phyloP scores from a whole-genome alignment of 208 protist genomes.

The Wallacemonas rigidus region DNA sequence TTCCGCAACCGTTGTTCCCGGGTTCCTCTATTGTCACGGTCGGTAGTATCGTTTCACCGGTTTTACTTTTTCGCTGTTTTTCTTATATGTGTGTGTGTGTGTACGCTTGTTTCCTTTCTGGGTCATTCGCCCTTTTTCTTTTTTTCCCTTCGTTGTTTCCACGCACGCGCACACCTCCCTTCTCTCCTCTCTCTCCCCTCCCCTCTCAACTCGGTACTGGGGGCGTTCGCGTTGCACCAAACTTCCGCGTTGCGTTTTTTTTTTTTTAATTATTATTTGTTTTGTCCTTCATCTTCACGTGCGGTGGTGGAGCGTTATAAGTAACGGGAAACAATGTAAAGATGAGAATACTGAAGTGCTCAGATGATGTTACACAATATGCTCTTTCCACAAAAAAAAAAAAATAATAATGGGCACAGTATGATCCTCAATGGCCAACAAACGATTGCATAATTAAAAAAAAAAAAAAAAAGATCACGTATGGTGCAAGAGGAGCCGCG shows the following conservation, averaged over 20 bases:
- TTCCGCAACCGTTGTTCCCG: too few relatives aligned
- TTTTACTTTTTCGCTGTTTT: background rate
- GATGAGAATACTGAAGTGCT: too few relatives aligned
- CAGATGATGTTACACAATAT: too few relatives aligned
- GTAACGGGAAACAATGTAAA: too few relatives aligned
- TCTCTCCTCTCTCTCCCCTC: background rate
- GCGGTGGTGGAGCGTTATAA: too few relatives aligned
- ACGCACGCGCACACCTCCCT: background rate
- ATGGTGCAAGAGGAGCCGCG: background rate
- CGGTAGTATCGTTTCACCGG: too few relatives aligned
- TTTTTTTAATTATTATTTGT: conserved; percentile 3
- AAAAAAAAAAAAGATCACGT: background rate
- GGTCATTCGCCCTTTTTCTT: background rate
- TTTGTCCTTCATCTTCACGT: background rate
- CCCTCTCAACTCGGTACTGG: too few relatives aligned
- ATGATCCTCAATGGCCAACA: background rate
- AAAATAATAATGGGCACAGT: too few relatives aligned
- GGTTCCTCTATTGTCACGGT: too few relatives aligned
- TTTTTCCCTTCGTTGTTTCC: background rate
- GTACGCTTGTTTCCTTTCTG: background rate
- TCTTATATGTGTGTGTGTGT: conserved; percentile 5
- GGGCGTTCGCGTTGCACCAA: too few relatives aligned
- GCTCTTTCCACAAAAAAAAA: too few relatives aligned
- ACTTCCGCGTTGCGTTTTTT: background rate
- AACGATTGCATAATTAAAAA: background rate